These are phyloP conservation scores for Akebia trifoliata DNA, from an alignment of 164 flowering plant genomes.

Conservation along the genomic window DNA sequence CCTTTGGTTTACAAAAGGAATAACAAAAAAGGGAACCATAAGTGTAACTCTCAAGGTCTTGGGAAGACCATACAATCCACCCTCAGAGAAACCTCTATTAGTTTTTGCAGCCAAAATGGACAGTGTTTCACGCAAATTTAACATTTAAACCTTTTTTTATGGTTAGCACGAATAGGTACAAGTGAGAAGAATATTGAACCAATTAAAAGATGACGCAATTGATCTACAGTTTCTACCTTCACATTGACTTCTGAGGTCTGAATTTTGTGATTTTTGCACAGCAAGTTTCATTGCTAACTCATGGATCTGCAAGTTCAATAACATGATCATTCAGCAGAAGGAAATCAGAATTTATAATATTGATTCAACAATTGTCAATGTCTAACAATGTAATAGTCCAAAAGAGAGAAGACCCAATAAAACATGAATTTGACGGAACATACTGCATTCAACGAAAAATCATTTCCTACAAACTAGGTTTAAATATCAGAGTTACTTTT, in stretches of 20 bases:
- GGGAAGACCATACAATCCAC: too few relatives aligned
- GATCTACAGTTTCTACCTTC: conserved; percentile 61
- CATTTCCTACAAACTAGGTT: background rate
- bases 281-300: conserved; percentile 19
- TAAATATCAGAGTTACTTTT: background rate
- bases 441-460: background rate
- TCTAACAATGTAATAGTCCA: too few relatives aligned
- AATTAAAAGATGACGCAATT: background rate
- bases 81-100: too few relatives aligned
- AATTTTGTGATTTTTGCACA: conserved; percentile 77
- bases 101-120: too few relatives aligned
- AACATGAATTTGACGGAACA: too few relatives aligned
- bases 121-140: too few relatives aligned
- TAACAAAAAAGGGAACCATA: too few relatives aligned
- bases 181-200: background rate
- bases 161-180: too few relatives aligned
- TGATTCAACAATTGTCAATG: background rate
- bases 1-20: too few relatives aligned
- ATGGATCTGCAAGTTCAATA: conserved; percentile 16
- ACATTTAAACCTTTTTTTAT: too few relatives aligned
- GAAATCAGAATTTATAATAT: background rate
- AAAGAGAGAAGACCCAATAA: too few relatives aligned
- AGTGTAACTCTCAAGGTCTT: too few relatives aligned
- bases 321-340: background rate
- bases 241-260: conserved; percentile 74